A percentile compares a stretch with the other conserved stretches of the same genome.
These are phyloP conservation scores for Apiospora kogelbergensis DNA, from an alignment of 2,329 filamentous ascomycete genomes.

Conservation along the genomic window DNA sequence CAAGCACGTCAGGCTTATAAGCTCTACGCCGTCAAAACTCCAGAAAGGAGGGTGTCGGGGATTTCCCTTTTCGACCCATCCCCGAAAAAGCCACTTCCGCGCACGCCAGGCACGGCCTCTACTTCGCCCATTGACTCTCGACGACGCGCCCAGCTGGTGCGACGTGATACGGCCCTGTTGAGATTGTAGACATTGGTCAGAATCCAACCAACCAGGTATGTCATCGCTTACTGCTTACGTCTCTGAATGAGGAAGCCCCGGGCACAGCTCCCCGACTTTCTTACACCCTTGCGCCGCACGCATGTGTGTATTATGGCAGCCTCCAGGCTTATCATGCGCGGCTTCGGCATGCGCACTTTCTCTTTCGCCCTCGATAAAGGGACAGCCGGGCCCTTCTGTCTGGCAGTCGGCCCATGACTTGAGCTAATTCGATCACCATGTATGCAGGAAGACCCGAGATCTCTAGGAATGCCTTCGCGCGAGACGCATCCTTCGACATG, in stretches of 20 bases:
- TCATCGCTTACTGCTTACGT: neutral
- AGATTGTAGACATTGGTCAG: neutral
- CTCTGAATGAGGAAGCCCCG: neutral
- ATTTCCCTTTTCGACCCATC: neutral
- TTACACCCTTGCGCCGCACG: neutral
- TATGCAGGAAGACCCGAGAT: constrained; percentile 7
- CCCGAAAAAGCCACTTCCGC: neutral
- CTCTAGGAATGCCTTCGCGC: constrained; percentile 34
- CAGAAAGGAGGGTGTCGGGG: neutral
- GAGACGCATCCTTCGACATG: constrained; percentile 40
- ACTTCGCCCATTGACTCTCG: neutral
- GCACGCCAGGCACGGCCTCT: neutral
- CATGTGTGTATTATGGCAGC: neutral
- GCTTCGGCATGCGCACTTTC: neutral
- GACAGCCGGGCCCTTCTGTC: neutral
- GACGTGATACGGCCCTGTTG: neutral
- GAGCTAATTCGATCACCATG: neutral
- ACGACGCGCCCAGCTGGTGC: neutral
- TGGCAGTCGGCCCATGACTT: neutral
- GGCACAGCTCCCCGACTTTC: neutral
- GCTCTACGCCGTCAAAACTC: neutral
- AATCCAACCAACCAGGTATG: neutral
- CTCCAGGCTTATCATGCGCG: neutral
- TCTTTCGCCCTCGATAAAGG: neutral
- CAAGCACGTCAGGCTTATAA: neutral